A percentile compares a stretch with the other conserved stretches of the same genome.
phyloP scores from a whole-genome alignment of 768 basidiomycete species.

The Leccinum pellstonianum region DNA sequence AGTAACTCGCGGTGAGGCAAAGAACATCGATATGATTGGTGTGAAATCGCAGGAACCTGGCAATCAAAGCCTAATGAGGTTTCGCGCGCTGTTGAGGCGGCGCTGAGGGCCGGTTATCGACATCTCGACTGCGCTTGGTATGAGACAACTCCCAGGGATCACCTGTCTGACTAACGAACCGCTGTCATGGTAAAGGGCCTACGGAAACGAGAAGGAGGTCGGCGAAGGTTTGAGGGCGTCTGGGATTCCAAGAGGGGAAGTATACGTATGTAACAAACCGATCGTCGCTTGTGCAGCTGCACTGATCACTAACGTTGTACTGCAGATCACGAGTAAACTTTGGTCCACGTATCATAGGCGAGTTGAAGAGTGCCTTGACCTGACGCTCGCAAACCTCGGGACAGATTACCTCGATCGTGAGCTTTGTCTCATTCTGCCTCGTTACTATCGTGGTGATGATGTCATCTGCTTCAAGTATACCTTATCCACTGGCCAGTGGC shows the following conservation, averaged over 20 bases:
- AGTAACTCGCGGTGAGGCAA: conserved; percentile 27
- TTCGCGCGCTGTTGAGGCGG: conserved; percentile 64
- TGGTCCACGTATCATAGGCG: conserved; percentile 68
- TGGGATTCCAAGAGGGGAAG: conserved; percentile 73
- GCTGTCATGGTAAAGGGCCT: conserved; percentile 42
- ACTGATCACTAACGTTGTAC: not conserved
- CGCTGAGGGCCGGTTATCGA: conserved; percentile 75
- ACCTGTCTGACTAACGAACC: conserved; percentile 18
- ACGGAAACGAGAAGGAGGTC: conserved; percentile 80
- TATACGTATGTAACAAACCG: conserved; percentile 47
- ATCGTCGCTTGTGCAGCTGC: not conserved
- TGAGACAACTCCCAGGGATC: not conserved
- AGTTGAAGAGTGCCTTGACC: conserved; percentile 72
- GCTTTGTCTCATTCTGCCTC: conserved; percentile 21
- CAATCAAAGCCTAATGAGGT: conserved; percentile 75
- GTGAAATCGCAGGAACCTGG: conserved; percentile 63
- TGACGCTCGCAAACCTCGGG: conserved; percentile 76
- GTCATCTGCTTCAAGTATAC: conserved; percentile 40
- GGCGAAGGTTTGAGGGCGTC: conserved; percentile 76
- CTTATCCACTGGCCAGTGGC: conserved; percentile 84
- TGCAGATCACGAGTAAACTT: conserved; percentile 68
- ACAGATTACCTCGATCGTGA: conserved; percentile 80
- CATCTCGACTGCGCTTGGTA: conserved; percentile 70
- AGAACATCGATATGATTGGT: not conserved
- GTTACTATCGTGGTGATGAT: not conserved